Conservation (phyloP, 2,329 filamentous ascomycete genomes). For the Leptosphaerulina australis region DNA sequence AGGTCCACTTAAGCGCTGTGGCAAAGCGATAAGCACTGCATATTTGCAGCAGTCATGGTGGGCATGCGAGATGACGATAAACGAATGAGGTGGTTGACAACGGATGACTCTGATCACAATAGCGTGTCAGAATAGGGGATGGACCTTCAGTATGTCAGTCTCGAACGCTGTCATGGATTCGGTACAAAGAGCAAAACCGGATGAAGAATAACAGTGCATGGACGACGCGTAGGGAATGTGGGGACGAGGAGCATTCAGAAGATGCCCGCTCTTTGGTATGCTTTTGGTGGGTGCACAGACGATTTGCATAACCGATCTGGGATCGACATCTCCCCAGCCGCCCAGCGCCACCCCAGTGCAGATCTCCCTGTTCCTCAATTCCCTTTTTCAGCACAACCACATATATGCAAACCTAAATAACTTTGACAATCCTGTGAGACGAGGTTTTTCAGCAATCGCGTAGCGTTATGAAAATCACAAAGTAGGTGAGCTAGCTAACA, state of each 20-base stretch:
- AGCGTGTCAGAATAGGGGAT: conserved; percentile 17
- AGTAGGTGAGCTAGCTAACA: neutral
- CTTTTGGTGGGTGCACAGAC: conserved; percentile 14
- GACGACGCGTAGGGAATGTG: conserved; percentile 13
- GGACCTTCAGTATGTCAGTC: conserved; percentile 15
- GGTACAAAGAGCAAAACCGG: conserved; percentile 5
- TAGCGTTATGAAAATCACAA: neutral
- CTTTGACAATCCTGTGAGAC: neutral
- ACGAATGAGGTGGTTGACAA: conserved; percentile 15
- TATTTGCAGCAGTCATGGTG: conserved; percentile 11
- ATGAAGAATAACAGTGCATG: neutral
- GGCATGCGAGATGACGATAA: conserved; percentile 33
- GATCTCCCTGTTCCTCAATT: conserved; percentile 4
- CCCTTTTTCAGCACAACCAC: conserved; percentile 1
- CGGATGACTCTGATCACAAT: conserved; percentile 28
- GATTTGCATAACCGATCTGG: neutral
- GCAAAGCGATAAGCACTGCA: conserved; percentile 15
- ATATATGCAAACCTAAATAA: neutral
- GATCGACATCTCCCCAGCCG: conserved; percentile 13
- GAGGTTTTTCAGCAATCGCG: neutral
- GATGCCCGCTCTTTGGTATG: conserved; percentile 11
- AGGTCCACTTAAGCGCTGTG: conserved; percentile 15
- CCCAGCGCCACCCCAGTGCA: conserved; percentile 10
- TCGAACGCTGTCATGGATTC: conserved; percentile 6
- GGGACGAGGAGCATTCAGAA: conserved; percentile 7